Percentiles rank a stretch among this genome's conserved stretches.
Evolutionary conservation across 768 basidiomycete species (phyloP).

Genomic region (Hygrophorus russula): DNA sequence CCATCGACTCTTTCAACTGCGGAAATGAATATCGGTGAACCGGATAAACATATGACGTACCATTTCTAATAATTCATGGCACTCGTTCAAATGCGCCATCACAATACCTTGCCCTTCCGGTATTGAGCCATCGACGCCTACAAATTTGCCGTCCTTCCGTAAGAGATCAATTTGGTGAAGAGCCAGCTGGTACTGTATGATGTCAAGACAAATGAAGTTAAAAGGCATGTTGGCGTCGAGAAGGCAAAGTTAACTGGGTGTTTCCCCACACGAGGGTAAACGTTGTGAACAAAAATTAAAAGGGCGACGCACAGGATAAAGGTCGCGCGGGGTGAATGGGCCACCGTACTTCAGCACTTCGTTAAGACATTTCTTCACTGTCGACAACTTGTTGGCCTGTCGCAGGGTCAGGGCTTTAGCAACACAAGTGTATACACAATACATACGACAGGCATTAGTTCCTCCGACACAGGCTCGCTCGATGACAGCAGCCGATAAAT

Average conservation of each 20-base stretch:
- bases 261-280: background rate
- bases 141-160: constrained; percentile 88
- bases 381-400: constrained; percentile 92
- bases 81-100: constrained; percentile 92
- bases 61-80: constrained; percentile 94
- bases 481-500: constrained; percentile 90
- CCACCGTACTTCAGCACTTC: constrained; percentile 95
- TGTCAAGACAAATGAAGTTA: background rate
- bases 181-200: constrained; percentile 76
- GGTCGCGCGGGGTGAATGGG: constrained; percentile 81
- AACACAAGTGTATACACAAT: background rate
- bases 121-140: constrained; percentile 77
- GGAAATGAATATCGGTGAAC: background rate
- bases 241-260: background rate
- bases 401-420: background rate
- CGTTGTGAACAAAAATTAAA: background rate
- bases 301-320: constrained; percentile 69
- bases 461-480: constrained; percentile 95
- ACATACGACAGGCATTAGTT: constrained; percentile 86
- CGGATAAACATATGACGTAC: constrained; percentile 25
- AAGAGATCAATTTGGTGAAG: constrained; percentile 91
- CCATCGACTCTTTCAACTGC: constrained; percentile 78
- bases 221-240: background rate
- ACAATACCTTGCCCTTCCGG: constrained; percentile 96
- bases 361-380: constrained; percentile 93